These are phyloP conservation scores for Purshia tridentata DNA, from an alignment of 306 rosid species.

Conservation along the genomic window DNA sequence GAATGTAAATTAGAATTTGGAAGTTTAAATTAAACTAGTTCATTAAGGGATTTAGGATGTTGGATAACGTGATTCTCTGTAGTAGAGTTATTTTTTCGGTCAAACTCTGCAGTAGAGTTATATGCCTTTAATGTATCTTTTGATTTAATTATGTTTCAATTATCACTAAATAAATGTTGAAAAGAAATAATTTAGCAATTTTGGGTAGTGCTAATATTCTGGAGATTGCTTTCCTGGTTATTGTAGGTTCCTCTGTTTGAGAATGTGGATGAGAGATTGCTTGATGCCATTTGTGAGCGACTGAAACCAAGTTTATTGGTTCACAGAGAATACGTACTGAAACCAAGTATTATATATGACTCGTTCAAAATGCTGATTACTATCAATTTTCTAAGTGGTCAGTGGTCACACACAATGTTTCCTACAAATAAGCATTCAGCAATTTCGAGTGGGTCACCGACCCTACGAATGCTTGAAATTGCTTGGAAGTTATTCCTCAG, in stretches of 20 bases:
- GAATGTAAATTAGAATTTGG: too few relatives aligned
- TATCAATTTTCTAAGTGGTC: constrained; percentile 27
- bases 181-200: not conserved
- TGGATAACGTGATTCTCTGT: too few relatives aligned
- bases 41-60: too few relatives aligned
- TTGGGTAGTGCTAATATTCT: constrained; percentile 22
- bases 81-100: too few relatives aligned
- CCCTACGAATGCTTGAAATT: too few relatives aligned
- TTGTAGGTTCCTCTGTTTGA: constrained; percentile 92
- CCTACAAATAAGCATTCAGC: too few relatives aligned
- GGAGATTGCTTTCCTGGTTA: constrained; percentile 31
- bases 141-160: not conserved
- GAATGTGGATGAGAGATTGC: constrained; percentile 92
- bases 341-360: too few relatives aligned
- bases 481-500: too few relatives aligned
- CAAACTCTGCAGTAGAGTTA: too few relatives aligned
- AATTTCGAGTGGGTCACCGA: too few relatives aligned
- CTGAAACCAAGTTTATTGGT: constrained; percentile 81
- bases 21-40: too few relatives aligned
- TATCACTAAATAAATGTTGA: not conserved
- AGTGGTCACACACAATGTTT: constrained; percentile 33
- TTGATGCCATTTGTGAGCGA: constrained; percentile 97
- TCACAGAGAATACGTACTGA: constrained; percentile 72
- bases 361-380: constrained; percentile 29
- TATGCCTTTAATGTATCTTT: not conserved